Evolutionary conservation across 139 green algal genomes (phyloP).

Genomic region (Pleodorina starrii): DNA sequence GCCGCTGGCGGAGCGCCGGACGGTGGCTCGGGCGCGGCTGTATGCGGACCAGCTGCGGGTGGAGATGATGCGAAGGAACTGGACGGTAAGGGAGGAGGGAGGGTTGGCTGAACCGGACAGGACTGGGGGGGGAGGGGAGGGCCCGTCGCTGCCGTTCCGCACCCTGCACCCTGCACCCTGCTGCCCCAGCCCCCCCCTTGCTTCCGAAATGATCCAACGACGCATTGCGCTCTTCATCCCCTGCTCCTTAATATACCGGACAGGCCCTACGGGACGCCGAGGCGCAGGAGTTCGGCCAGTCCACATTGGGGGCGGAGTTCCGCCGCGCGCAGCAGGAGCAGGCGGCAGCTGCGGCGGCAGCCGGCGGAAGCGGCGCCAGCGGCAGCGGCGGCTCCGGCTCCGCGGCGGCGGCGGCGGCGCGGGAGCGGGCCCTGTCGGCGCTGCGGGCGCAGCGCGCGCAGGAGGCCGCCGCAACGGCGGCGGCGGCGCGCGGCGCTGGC

Average conservation of each 20-base stretch:
- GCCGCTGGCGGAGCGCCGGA: constrained; percentile 33
- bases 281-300: neutral
- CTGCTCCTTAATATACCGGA: too few species aligned
- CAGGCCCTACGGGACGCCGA: constrained; percentile 11
- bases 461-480: neutral
- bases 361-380: neutral
- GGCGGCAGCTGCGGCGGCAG: neutral
- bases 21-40: constrained; percentile 15
- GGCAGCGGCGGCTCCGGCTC: neutral
- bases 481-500: neutral
- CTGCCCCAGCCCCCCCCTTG: neutral
- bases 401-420: neutral
- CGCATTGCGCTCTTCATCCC: too few species aligned
- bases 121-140: too few species aligned
- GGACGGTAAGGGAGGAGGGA: neutral
- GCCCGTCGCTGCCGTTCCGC: too few species aligned
- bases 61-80: constrained; percentile 29
- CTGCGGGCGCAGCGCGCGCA: constrained; percentile 9
- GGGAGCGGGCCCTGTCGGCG: constrained; percentile 24
- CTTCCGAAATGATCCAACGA: too few species aligned
- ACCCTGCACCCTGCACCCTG: neutral
- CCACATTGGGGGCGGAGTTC: neutral
- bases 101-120: neutral
- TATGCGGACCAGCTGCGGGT: constrained; percentile 35
- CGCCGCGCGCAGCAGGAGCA: neutral